Conservation (phyloP, 345 rosid genomes). For the Sonneratia caseolaris region DNA sequence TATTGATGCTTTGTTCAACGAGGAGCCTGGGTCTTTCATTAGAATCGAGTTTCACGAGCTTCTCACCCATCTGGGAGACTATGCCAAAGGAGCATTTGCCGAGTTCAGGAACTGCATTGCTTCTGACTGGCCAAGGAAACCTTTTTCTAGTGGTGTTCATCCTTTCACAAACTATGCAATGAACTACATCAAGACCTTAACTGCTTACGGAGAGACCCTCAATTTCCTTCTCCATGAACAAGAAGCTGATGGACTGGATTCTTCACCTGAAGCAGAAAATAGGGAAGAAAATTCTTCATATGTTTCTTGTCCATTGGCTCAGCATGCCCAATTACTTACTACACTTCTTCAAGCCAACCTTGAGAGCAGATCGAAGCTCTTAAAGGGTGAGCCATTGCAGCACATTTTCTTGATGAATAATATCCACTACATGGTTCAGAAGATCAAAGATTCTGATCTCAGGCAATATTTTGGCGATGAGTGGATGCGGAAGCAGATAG, state of each 20-base stretch:
- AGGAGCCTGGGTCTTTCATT: constrained; percentile 37
- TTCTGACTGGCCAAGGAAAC: constrained; percentile 26
- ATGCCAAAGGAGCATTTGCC: constrained; percentile 35
- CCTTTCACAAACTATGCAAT: constrained; percentile 64
- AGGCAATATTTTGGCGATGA: constrained; percentile 59
- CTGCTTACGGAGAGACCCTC: constrained; percentile 37
- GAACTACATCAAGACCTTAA: constrained; percentile 61
- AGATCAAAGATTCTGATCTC: constrained; percentile 60
- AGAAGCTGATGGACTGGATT: not conserved
- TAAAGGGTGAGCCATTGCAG: constrained; percentile 38
- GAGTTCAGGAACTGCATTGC: constrained; percentile 40
- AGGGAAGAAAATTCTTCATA: constrained; percentile 27
- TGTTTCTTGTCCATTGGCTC: constrained; percentile 47
- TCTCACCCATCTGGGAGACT: constrained; percentile 26
- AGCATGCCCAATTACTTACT: constrained; percentile 34
- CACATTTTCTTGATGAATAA: constrained; percentile 61
- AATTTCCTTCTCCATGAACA: constrained; percentile 35
- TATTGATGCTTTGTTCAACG: constrained; percentile 38
- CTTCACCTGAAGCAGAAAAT: constrained; percentile 15
- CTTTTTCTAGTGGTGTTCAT: constrained; percentile 55
- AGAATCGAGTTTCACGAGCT: constrained; percentile 50
- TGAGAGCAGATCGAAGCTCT: constrained; percentile 36
- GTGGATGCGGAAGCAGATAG: constrained; percentile 68
- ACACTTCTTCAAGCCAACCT: constrained; percentile 46
- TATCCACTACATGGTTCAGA: constrained; percentile 63